Base-by-base conservation (phyloP, 169 alveolate genomes). In the Plasmodium billcollinsi region DNA sequence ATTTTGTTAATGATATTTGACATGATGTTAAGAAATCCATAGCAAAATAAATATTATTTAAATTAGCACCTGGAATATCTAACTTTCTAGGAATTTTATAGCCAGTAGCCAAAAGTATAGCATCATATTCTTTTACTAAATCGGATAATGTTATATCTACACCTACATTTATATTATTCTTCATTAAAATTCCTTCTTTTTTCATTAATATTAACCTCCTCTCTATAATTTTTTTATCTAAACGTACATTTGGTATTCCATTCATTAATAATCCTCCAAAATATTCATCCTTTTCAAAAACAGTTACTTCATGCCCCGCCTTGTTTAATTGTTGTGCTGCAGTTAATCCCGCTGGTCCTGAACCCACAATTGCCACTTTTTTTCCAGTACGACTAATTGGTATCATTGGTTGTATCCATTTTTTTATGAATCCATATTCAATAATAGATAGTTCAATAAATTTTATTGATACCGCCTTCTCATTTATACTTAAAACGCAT, bases 281-380 rank as follows among this genome's bases (percentile, higher is more conserved):
- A 65, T 93, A 90, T 88, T 93, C 96, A 3, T 91, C 94, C 71
- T 92, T 88, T 69, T 73, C 92, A 54, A 52, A 73, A 20, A 83
- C 66, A 8, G 90, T 74, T n/a, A 92, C 95, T 56, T 33, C 54
- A 58, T 92, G 95, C 54, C 96, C 96, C 71, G 92, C 93, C 8
- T 90, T 88, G 76, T 93, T 93, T 74, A 93, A 93, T 92, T 92
- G 95, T 86, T 90, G 94, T 24, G 96, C 96, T 52, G 94, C 96
- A 20, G 94, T 88, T 73, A 93, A 58, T n/a, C 96, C 96, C 5
- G 94, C 93, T 21, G 90, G 92, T 21, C 96, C 96, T 52, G 93
- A 80, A 29, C 96, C 96, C 21, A 93, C 90, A 58, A 93, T 88
- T 18, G 94, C 94, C 12, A 93, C 93, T 26, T 78, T 88, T 75